Percentiles rank a stretch among this genome's conserved stretches.
Evolutionary conservation across 257 asterid genomes (phyloP).

Genomic region (Mentha longifolia): DNA sequence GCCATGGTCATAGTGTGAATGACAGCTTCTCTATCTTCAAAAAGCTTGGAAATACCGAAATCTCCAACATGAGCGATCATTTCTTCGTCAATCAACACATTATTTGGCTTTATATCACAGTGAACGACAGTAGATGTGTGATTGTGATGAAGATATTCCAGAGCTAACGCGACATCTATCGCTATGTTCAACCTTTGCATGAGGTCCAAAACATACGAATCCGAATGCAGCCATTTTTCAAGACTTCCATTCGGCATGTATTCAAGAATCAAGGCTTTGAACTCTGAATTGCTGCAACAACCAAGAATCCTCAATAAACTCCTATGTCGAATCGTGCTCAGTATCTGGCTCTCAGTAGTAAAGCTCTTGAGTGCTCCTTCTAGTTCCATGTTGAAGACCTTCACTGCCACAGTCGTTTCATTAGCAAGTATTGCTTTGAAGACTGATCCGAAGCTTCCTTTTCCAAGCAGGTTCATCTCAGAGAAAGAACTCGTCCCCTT

Average conservation of each 20-base stretch:
- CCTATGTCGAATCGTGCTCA: conserved; percentile 24
- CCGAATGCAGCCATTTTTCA: conserved; percentile 21
- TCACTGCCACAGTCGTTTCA: conserved; percentile 10
- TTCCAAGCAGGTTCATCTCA: conserved; percentile 19
- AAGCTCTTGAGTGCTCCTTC: conserved; percentile 12
- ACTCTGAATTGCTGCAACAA: conserved; percentile 13
- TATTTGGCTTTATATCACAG: conserved; percentile 29
- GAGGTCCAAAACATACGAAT: not conserved
- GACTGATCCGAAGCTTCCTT: conserved; percentile 19
- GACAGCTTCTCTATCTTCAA: not conserved
- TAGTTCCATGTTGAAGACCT: conserved; percentile 23
- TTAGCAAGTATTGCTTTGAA: not conserved
- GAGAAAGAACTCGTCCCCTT: conserved; percentile 3
- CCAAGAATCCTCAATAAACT: conserved; percentile 21
- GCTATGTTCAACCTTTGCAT: not conserved
- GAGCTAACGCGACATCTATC: no score
- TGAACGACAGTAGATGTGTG: conserved; percentile 4
- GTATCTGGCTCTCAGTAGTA: not conserved
- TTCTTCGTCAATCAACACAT: conserved; percentile 14
- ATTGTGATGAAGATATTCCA: conserved; percentile 33
- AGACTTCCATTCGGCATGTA: no score
- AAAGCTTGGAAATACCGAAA: conserved; percentile 17
- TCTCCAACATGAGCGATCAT: conserved; percentile 30
- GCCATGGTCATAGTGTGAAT: conserved; percentile 17
- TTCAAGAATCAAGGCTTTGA: conserved; percentile 24